Base-by-base conservation (phyloP, 805 yeast genomes). In the Candida pini region DNA sequence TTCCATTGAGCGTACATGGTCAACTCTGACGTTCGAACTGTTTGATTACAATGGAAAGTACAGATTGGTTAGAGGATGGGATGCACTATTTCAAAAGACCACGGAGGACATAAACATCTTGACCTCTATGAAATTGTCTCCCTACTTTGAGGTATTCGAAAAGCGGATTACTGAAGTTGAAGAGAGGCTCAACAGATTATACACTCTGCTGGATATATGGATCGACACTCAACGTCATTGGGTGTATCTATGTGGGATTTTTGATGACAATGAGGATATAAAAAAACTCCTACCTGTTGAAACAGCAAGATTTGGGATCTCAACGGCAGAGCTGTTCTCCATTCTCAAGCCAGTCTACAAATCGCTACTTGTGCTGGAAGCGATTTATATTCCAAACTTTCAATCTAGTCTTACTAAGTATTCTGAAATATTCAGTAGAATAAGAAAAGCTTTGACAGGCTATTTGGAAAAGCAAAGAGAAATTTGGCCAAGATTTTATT, bases 211-310 rank as follows among this genome's bases (percentile, higher is more conserved):
- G 22, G 85, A 78, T 41, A 49, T 58, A 0, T 88, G 96, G 95
- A 69, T 82, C 18, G 95, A 86, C 22, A 83, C 78, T 2, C 97
- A 90, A 55, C 64, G 81, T n/a, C 85, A 81, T 48, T 89, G 95
- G 95, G 73, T 85, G 2, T 87, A 90, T 52, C 63, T 89, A 16
- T 80, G 76, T 43, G 96, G 95, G 2, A 76, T 87, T 0, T 81
- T 90, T 49, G 78, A 74, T 4, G 61, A 67, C 1, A 73, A 70
- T 28, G 64, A 65, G 2, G 87, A 81, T 25, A 70, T 88, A 14
- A 64, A 68, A 38, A 64, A 60, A n/a, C 55, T 85, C 2, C 61
- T 89, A 9, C 92, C 94, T 0, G 49, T 73, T 4, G 96, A 88
- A 46, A 64, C 81, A 0, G 52, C 80, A 0, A 62, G 94, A 28